phyloP scores from a whole-genome alignment of 2,329 filamentous ascomycete genomes.

The Scedosporium dehoogii region DNA sequence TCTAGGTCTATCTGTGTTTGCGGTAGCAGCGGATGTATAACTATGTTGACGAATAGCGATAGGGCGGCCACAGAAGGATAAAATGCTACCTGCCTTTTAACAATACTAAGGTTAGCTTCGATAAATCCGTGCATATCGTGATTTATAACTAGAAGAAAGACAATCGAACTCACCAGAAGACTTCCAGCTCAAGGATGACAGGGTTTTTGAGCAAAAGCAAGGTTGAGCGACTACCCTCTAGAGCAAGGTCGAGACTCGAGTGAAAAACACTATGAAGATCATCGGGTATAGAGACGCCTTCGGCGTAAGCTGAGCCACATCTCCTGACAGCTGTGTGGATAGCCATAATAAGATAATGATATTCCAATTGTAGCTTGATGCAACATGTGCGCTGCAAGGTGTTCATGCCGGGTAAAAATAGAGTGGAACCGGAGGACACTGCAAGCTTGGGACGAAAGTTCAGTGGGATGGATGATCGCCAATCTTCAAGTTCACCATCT shows the following conservation, averaged over 20 bases:
- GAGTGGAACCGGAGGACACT: conserved; percentile 18
- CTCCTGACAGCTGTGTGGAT: conserved; percentile 46
- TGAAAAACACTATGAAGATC: conserved; percentile 32
- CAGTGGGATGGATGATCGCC: conserved; percentile 38
- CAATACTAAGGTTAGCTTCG: neutral
- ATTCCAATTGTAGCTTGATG: conserved; percentile 41
- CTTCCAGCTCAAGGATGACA: conserved; percentile 31
- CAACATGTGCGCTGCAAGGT: conserved; percentile 26
- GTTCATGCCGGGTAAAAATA: neutral
- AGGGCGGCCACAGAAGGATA: conserved; percentile 46
- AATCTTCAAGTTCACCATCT: conserved; percentile 45
- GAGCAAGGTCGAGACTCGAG: conserved; percentile 41
- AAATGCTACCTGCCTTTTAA: conserved; percentile 40
- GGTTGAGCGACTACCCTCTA: conserved; percentile 46
- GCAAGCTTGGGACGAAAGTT: conserved; percentile 37
- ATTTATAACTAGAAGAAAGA: too few species aligned
- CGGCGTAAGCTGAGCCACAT: conserved; percentile 28
- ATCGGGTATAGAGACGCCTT: conserved; percentile 6
- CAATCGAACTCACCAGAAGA: conserved; percentile 34
- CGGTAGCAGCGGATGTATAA: conserved; percentile 34
- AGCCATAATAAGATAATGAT: conserved; percentile 42
- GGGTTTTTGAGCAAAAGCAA: conserved; percentile 35
- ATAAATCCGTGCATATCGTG: too few species aligned
- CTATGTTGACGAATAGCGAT: conserved; percentile 43
- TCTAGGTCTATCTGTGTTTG: conserved; percentile 34